These are phyloP conservation scores for Penicillium cataractarum DNA, from an alignment of 495 filamentous ascomycete species.

Conservation along the genomic window DNA sequence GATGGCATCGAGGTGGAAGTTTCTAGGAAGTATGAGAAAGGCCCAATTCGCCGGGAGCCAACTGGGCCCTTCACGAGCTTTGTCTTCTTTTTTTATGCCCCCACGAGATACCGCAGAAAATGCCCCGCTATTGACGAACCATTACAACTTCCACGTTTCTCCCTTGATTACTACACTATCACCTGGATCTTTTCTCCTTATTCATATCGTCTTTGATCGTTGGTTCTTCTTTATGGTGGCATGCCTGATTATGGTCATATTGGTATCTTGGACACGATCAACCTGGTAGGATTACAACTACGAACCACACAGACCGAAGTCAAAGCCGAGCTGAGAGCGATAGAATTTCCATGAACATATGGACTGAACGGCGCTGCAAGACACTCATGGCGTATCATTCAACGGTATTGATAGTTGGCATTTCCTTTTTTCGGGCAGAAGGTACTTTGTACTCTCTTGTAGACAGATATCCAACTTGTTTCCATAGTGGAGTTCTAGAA, in stretches of 20 bases:
- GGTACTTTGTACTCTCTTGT: constrained; percentile 12
- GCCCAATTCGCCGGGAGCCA: constrained; percentile 25
- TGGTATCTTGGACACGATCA: neutral
- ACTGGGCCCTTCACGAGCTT: constrained; percentile 29
- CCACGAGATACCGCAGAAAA: constrained; percentile 41
- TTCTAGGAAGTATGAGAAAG: constrained; percentile 11
- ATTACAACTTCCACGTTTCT: constrained; percentile 23
- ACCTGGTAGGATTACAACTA: neutral
- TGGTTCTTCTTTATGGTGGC: neutral
- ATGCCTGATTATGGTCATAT: too few relatives aligned
- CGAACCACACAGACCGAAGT: neutral
- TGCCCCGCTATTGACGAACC: constrained; percentile 38
- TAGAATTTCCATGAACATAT: neutral
- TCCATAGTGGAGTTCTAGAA: constrained; percentile 12
- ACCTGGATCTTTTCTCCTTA: neutral
- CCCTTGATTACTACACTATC: neutral
- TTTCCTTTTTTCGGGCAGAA: neutral
- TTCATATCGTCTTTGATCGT: constrained; percentile 5
- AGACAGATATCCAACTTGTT: constrained; percentile 17
- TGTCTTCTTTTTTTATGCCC: constrained; percentile 33
- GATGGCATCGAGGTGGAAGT: constrained; percentile 1
- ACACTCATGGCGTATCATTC: neutral
- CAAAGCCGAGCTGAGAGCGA: neutral
- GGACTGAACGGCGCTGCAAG: neutral
- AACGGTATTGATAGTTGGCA: constrained; percentile 4